Conservation (phyloP, 139 green algal genomes). For the Chlorella sp. region DNA sequence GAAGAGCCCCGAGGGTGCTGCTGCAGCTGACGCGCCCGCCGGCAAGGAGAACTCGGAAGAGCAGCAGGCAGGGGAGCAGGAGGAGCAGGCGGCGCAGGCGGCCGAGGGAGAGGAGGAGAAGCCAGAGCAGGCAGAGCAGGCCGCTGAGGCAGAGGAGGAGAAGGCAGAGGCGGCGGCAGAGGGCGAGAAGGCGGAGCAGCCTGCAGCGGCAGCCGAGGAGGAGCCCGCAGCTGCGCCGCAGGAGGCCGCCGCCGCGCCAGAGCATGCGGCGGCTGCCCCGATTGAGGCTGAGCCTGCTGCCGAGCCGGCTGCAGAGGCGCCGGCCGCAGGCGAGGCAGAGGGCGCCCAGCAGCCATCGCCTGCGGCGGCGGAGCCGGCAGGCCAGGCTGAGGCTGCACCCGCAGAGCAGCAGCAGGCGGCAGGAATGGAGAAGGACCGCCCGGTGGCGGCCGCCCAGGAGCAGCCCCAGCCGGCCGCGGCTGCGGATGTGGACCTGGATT, state of each 20-base stretch:
- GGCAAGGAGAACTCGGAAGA: background rate
- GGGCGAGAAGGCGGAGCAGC: background rate
- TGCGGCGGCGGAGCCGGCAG: background rate
- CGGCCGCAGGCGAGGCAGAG: background rate
- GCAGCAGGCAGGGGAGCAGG: background rate
- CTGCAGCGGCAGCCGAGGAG: background rate
- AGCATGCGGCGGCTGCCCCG: background rate
- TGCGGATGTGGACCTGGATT: slow-evolving; percentile 31
- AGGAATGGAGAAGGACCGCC: background rate
- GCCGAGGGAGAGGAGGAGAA: background rate
- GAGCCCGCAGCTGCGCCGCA: background rate
- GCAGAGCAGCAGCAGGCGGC: background rate
- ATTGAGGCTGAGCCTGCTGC: slow-evolving; percentile 3
- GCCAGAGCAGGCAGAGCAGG: background rate
- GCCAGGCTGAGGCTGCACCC: background rate
- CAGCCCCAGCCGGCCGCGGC: background rate
- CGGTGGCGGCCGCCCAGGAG: background rate
- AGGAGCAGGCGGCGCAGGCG: background rate
- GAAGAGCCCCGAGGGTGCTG: background rate
- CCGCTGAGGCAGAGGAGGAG: background rate
- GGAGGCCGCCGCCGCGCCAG: slow-evolving; percentile 38
- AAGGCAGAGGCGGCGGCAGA: background rate
- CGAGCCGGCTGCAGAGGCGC: background rate
- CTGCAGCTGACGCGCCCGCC: background rate
- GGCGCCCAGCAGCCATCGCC: too few species aligned